These are phyloP conservation scores for Diphasiastrum complanatum DNA, from an alignment of 83 land plant genomes.

Conservation along the genomic window DNA sequence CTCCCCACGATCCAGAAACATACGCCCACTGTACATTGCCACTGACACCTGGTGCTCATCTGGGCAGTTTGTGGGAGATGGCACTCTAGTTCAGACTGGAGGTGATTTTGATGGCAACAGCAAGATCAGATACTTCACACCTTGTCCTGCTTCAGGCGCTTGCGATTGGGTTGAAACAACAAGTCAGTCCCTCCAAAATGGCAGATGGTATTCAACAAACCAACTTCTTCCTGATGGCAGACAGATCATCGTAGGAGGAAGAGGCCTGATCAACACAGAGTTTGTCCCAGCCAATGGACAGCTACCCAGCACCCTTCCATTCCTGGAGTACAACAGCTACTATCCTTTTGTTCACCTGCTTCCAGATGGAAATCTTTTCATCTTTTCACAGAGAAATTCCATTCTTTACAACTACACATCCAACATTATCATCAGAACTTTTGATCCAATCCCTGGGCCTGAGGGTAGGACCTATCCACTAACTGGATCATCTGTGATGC, in stretches of 20 bases:
- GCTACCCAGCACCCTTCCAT: constrained; percentile 6
- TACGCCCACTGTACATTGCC: constrained; percentile 2
- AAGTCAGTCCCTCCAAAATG: neutral
- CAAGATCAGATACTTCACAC: constrained; percentile 10
- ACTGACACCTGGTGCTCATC: constrained; percentile 23
- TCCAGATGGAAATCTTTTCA: neutral
- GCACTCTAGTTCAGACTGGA: constrained; percentile 19
- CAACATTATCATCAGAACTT: constrained; percentile 35
- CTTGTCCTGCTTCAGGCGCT: neutral
- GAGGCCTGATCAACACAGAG: constrained; percentile 19
- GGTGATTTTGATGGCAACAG: constrained; percentile 7
- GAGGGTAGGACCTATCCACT: constrained; percentile 59
- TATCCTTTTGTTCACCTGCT: constrained; percentile 15
- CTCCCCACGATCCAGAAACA: neutral
- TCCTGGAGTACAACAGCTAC: constrained; percentile 13
- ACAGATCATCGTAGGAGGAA: constrained; percentile 2
- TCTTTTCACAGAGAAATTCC: neutral
- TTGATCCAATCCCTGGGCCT: constrained; percentile 46
- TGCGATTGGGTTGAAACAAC: constrained; percentile 17
- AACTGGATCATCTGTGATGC: constrained; percentile 60
- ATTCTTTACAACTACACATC: neutral
- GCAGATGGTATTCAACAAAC: constrained; percentile 18
- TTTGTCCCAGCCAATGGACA: constrained; percentile 24
- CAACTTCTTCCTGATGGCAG: constrained; percentile 13
- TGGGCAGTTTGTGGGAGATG: constrained; percentile 12